These are phyloP conservation scores for Carnegiea gigantea DNA, from an alignment of 179 eudicot species.

Conservation along the genomic window DNA sequence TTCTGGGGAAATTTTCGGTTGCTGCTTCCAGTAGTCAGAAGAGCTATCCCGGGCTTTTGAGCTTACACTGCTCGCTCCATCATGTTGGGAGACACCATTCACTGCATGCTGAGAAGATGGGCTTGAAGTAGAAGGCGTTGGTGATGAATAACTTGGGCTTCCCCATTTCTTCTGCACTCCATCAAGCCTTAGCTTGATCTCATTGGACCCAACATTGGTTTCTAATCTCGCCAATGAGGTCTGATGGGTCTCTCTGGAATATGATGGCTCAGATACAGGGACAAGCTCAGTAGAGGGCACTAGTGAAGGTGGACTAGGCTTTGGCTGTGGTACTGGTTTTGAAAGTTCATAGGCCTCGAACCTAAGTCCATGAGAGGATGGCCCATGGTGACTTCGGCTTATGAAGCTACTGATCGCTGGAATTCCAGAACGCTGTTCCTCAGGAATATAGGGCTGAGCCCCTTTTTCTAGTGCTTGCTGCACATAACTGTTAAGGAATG, in stretches of 20 bases:
- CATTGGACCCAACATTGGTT: slow-evolving; percentile 52
- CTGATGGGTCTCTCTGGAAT: slow-evolving; percentile 43
- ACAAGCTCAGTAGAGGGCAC: slow-evolving; percentile 63
- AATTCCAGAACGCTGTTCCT: slow-evolving; percentile 60
- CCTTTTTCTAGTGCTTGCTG: slow-evolving; percentile 71
- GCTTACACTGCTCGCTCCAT: slow-evolving; percentile 30
- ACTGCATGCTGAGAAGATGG: slow-evolving; percentile 46
- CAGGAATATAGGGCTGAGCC: slow-evolving; percentile 91
- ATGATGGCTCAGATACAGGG: slow-evolving; percentile 62
- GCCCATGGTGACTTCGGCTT: slow-evolving; percentile 54
- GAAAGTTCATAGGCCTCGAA: slow-evolving; percentile 96
- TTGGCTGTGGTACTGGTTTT: slow-evolving; percentile 52
- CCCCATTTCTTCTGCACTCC: slow-evolving; percentile 99
- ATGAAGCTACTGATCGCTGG: slow-evolving; percentile 48
- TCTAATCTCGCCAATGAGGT: slow-evolving; percentile 32
- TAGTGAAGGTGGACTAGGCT: slow-evolving; percentile 37
- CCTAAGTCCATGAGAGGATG: slow-evolving; percentile 66
- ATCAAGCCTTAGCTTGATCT: slow-evolving; percentile 76
- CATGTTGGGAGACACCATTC: slow-evolving; percentile 50
- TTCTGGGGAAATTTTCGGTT: slow-evolving; percentile 59
- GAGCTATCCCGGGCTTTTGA: slow-evolving; percentile 45
- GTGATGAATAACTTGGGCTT: slow-evolving; percentile 62
- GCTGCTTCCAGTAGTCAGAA: slow-evolving; percentile 44
- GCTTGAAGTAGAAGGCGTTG: slow-evolving; percentile 57
- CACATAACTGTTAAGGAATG: slow-evolving; percentile 72